A percentile compares a stretch with the other conserved stretches of the same genome.
These are phyloP conservation scores for Petrea volubilis DNA, from an alignment of 257 asterid species.

Conservation along the genomic window DNA sequence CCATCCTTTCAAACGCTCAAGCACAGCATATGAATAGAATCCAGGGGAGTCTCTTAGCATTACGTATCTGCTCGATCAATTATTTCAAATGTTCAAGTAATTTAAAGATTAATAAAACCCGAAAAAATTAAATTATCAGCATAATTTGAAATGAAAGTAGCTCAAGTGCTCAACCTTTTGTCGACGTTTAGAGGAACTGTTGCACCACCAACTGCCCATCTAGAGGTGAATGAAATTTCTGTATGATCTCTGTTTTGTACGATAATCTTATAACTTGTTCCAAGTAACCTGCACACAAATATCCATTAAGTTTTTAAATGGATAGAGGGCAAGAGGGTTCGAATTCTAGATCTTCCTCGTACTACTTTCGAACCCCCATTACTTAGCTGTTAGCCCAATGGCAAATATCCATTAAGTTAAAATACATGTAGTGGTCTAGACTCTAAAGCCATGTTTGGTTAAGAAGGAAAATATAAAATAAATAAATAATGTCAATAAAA, in stretches of 20 bases:
- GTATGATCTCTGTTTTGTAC: conserved; percentile 32
- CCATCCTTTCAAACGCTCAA: conserved; percentile 43
- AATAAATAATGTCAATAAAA: no score
- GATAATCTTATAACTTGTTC: conserved; percentile 44
- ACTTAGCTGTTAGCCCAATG: no score
- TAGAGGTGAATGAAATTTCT: conserved; percentile 56
- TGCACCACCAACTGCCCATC: conserved; percentile 31
- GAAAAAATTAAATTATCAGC: not conserved
- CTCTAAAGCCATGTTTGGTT: no score
- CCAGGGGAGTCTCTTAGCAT: conserved; percentile 48
- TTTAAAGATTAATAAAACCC: not conserved
- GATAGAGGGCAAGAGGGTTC: no score
- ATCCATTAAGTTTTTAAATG: not conserved
- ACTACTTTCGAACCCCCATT: no score
- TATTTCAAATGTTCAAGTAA: not conserved
- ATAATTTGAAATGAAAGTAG: not conserved
- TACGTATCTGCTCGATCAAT: conserved; percentile 40
- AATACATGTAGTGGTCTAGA: no score
- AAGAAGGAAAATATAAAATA: no score
- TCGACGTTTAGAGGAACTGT: conserved; percentile 55
- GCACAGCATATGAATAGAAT: conserved; percentile 49
- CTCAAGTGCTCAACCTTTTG: conserved; percentile 38
- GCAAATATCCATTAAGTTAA: no score
- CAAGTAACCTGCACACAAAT: conserved; percentile 37
- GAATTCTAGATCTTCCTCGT: no score